phyloP scores from a whole-genome alignment of 495 filamentous ascomycete genomes.

The Ascodesmis nigricans region DNA sequence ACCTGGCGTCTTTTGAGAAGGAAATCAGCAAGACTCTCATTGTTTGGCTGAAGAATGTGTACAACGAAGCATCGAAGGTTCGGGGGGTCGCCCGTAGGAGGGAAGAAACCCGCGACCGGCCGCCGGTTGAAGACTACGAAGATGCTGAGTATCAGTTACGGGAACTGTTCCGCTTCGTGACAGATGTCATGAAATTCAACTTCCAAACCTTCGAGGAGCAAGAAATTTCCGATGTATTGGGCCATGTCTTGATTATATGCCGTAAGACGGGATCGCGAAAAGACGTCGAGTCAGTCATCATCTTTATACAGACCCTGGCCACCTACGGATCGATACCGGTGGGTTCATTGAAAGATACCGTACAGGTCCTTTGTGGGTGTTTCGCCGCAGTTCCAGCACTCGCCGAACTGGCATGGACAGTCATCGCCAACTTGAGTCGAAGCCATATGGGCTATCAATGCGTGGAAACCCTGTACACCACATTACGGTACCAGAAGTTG shows the following conservation, averaged over 20 bases:
- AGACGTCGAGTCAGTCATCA: conserved; percentile 55
- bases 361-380: conserved; percentile 64
- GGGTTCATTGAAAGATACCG: conserved; percentile 39
- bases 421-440: conserved; percentile 51
- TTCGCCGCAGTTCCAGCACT: conserved; percentile 50
- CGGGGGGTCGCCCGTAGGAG: conserved; percentile 23
- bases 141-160: conserved; percentile 47
- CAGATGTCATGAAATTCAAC: conserved; percentile 68
- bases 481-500: too few relatives aligned
- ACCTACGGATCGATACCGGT: conserved; percentile 57
- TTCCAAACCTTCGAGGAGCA: conserved; percentile 48
- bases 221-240: conserved; percentile 44
- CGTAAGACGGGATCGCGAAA: conserved; percentile 45
- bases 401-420: conserved; percentile 50
- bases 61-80: conserved; percentile 30
- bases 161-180: conserved; percentile 48
- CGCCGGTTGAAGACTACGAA: conserved; percentile 8
- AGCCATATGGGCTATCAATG: conserved; percentile 58
- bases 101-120: conserved; percentile 9
- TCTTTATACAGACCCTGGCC: conserved; percentile 57
- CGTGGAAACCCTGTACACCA: conserved; percentile 39
- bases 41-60: conserved; percentile 33
- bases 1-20: conserved; percentile 42
- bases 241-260: conserved; percentile 48
- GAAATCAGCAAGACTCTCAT: conserved; percentile 36